phyloP scores from a whole-genome alignment of 116 monocot species.

The Posidonia oceanica region DNA sequence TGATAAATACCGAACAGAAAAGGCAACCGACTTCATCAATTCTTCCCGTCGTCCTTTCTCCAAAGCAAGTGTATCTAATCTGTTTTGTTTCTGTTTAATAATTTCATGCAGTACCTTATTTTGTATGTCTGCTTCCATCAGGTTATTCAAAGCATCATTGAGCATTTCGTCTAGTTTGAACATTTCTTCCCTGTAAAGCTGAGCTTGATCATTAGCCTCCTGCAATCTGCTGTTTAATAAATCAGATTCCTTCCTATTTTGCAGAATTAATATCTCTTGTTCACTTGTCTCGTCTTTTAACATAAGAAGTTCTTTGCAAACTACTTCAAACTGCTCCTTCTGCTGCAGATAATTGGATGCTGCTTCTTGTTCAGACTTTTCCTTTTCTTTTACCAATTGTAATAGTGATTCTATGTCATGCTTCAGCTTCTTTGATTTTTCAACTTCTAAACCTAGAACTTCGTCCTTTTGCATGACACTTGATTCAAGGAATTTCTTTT shows the following conservation, averaged over 20 bases:
- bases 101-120: conserved; percentile 12
- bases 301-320: conserved; percentile 10
- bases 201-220: conserved; percentile 14
- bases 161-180: conserved; percentile 21
- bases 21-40: conserved; percentile 17
- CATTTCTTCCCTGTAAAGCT: conserved; percentile 13
- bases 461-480: conserved; percentile 28
- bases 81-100: conserved; percentile 21
- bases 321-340: conserved; percentile 13
- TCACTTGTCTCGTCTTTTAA: conserved; percentile 11
- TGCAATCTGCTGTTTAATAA: conserved; percentile 8
- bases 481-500: conserved; percentile 21
- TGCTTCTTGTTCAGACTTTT: conserved; percentile 13
- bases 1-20: conserved; percentile 24
- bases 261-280: conserved; percentile 15
- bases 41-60: conserved; percentile 23
- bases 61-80: conserved; percentile 6
- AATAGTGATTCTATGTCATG: conserved; percentile 25
- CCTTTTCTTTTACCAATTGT: conserved; percentile 26
- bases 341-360: conserved; percentile 10
- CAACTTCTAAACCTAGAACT: conserved; percentile 18
- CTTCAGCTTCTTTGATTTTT: conserved; percentile 37
- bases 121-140: conserved; percentile 20
- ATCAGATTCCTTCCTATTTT: conserved; percentile 15
- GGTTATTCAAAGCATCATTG: conserved; percentile 4